These are phyloP conservation scores for Clausena lansium DNA, from an alignment of 345 rosid species.

Conservation along the genomic window DNA sequence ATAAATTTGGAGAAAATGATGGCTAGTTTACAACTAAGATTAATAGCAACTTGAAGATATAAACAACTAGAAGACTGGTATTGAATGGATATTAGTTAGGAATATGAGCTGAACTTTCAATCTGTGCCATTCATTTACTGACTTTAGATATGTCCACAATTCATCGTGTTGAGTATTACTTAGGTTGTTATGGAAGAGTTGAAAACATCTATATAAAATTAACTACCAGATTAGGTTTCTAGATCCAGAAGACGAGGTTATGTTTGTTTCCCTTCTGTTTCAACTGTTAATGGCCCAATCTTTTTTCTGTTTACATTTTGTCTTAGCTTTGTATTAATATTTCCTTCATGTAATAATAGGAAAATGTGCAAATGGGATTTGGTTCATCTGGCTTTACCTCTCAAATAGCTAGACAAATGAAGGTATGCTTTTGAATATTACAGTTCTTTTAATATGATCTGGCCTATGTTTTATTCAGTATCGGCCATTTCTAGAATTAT, in stretches of 20 bases:
- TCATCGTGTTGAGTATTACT: not conserved
- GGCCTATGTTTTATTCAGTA: not conserved
- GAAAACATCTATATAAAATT: not conserved
- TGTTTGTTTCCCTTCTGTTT: not conserved
- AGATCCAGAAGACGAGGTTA: not conserved
- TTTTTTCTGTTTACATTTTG: not conserved
- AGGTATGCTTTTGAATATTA: slow-evolving; percentile 40
- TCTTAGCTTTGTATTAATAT: not conserved
- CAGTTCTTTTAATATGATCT: slow-evolving; percentile 5
- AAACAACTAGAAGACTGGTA: not conserved
- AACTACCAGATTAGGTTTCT: not conserved
- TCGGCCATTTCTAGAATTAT: not conserved
- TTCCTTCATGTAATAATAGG: slow-evolving; percentile 41
- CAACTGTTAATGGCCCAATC: not conserved
- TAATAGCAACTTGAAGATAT: too few relatives aligned
- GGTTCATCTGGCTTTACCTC: slow-evolving; percentile 88
- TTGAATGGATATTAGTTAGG: not conserved
- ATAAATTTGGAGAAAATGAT: not conserved
- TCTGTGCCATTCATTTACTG: not conserved
- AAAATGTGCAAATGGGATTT: slow-evolving; percentile 89
- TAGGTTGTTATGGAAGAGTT: not conserved
- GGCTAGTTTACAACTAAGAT: not conserved
- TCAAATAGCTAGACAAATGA: slow-evolving; percentile 83
- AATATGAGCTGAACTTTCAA: not conserved
- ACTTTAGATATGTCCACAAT: not conserved